Conservation (phyloP, 805 yeast genomes). For the Lipomyces sp. region DNA sequence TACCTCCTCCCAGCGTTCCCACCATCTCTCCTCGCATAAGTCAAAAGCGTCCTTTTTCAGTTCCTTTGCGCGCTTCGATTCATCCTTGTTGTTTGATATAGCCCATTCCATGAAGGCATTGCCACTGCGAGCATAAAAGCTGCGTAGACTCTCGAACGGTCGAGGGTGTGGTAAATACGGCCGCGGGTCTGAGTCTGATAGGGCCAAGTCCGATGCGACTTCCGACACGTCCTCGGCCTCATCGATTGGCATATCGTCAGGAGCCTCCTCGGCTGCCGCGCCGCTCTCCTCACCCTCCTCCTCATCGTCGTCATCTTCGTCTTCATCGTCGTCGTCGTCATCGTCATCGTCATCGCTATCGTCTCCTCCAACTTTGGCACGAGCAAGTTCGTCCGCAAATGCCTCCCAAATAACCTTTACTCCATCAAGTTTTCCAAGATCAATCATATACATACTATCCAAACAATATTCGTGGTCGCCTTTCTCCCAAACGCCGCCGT, state of each 20-base stretch:
- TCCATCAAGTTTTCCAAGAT: constrained; percentile 83
- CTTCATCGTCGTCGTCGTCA: constrained; percentile 64
- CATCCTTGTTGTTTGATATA: constrained; percentile 43
- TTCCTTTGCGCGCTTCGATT: constrained; percentile 84
- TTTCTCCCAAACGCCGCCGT: constrained; percentile 85
- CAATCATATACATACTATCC: constrained; percentile 83
- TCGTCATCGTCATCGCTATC: constrained; percentile 47
- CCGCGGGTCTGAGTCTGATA: constrained; percentile 67
- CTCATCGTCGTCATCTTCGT: constrained; percentile 68
- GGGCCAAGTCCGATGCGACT: constrained; percentile 57
- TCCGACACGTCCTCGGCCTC: constrained; percentile 70
- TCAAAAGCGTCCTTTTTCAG: constrained; percentile 87
- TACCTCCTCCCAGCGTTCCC: constrained; percentile 96
- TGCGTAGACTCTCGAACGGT: constrained; percentile 79
- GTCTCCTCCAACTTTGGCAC: constrained; percentile 40
- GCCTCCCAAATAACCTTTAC: constrained; percentile 89
- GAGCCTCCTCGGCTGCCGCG: constrained; percentile 42
- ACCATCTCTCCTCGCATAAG: constrained; percentile 90
- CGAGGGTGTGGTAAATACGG: constrained; percentile 98
- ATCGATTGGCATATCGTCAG: constrained; percentile 42
- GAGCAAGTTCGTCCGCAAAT: constrained; percentile 49
- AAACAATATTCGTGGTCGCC: constrained; percentile 83
- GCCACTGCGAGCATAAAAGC: constrained; percentile 82
- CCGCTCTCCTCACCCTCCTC: constrained; percentile 49
- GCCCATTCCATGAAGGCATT: constrained; percentile 88